Base-by-base conservation (phyloP, 1,284 basidiomycete genomes). In the Tylopilus sp. region DNA sequence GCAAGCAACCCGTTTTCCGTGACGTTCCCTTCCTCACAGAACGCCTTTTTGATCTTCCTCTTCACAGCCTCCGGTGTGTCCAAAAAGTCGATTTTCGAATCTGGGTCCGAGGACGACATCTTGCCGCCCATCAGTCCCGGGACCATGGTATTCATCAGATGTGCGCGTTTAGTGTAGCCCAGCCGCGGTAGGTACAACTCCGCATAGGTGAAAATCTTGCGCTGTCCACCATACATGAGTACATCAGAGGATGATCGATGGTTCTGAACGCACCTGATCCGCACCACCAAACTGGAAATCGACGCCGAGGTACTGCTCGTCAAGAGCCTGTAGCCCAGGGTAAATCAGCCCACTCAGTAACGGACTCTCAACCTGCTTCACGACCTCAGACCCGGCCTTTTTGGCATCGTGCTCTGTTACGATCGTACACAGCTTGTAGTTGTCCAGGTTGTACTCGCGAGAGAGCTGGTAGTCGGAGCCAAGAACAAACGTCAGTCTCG, bases 211-310 rank as follows among this genome's bases (percentile, higher is more conserved):
- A 99, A 99, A 80, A 99, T 99, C 84, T 99, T 99, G 65, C 98
- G 92, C 94, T 98, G 69, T 24, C 24, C 57, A 22, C 24, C 22
- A 58, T 62, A 47, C 44, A 36, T 44, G 57, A 29, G 55, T 57
- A 33, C 58, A 22, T 66, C 41, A 44, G 24, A 63, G 47, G n/a
- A 9, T 12, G 39, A 44, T 38, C 47, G n/a, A n/a, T n/a, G n/a
- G 44, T 33, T 47, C 47, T 26, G 39, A 54, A 70, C 83, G 58
- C 60, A 95, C 95, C 88, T 98, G 97, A 78, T 99, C 97, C 12
- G 97, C 91, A 67, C 98, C 97, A 36, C 98, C 98, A 70, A 99
- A 99, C 80, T 99, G 98, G 83, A 99, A 97, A 79, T 99, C 96
- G 32, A 95, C 94, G 24, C 87, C 94, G 33, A 99, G 88, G 86